Evolutionary conservation across 192 early-diverging fungal species (phyloP).

Genomic region (Rhizoclosmatium sp.): DNA sequence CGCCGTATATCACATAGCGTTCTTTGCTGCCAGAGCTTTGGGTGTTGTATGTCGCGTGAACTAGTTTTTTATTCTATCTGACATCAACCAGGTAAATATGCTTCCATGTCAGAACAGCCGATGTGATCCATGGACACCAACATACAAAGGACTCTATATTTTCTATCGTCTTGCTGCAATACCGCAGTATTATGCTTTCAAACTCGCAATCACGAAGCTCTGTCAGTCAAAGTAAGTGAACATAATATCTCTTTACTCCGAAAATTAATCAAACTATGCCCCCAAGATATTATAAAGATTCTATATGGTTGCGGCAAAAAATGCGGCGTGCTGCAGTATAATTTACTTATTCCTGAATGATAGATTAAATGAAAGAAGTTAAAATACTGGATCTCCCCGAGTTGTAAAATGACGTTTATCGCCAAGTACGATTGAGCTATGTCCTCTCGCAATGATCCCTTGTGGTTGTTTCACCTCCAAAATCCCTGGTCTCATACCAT

Average conservation of each 20-base stretch:
- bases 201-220: slow-evolving; percentile 44
- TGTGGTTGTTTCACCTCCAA: slow-evolving; percentile 28
- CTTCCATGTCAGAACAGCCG: slow-evolving; percentile 32
- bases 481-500: slow-evolving; percentile 28
- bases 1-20: slow-evolving; percentile 33
- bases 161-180: slow-evolving; percentile 51
- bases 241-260: not conserved
- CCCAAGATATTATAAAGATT: slow-evolving; percentile 53
- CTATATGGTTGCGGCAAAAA: slow-evolving; percentile 46
- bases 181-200: slow-evolving; percentile 47
- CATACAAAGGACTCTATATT: slow-evolving; percentile 43
- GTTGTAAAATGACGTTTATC: slow-evolving; percentile 30
- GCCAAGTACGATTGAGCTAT: slow-evolving; percentile 35
- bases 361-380: not conserved
- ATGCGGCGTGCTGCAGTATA: slow-evolving; percentile 18
- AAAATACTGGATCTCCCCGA: slow-evolving; percentile 17
- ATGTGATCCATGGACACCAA: slow-evolving; percentile 49
- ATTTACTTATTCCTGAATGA: not conserved
- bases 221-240: slow-evolving; percentile 55
- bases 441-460: not conserved
- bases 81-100: slow-evolving; percentile 26
- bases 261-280: not conserved
- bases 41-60: slow-evolving; percentile 7
- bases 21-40: slow-evolving; percentile 41
- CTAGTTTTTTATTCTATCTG: not conserved